Evolutionary conservation across 768 basidiomycete genomes (phyloP), one percentile per base, ranked within the genome.

Genomic region (Boletus patriciae): DNA sequence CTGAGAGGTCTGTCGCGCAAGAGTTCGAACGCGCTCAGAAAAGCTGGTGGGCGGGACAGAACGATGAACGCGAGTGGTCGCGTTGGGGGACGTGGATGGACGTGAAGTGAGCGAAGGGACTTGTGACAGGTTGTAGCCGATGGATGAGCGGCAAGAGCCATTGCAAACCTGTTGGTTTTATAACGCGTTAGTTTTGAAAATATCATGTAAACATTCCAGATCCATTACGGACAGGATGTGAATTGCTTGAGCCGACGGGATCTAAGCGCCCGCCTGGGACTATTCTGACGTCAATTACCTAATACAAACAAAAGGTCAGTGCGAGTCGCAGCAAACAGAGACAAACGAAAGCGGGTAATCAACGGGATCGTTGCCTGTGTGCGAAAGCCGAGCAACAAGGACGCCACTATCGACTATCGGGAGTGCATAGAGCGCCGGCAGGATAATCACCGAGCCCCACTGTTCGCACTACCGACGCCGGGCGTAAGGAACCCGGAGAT

Each of bases 251-350:
- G 45, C 54, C 43, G 50, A 57, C 52, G 41, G 62, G 47, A 59
- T 66, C 61, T 59, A 58, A 50, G 44, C 64, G 66, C 63, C 51
- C 31, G 48, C 2, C 12, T 19, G 5, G 25, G 36, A 19, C 11
- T 13, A 31, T 42, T 19, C 44, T 66, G 69, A 55, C 48, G 53
- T 68, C 60, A 58, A 72, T 68, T 66, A 65, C 71, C 71, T 70
- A 69, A 69, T 50, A 43, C 34, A n/a, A 64, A 9, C 9, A 2
- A 6, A 11, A 42, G 47, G 62, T 64, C 15, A 65, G 43, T 21
- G 54, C 6, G 47, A 50, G 46, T 23, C 0, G n/a, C 11, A 47
- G 23, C 18, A 38, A 58, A 52, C 43, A 45, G n/a, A 16, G 46
- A 34, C 55, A 67, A 63, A 67, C 27, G 59, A 52, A 5, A 49